Evolutionary conservation across 345 rosid genomes (phyloP), one percentile per base, ranked within the genome.

Genomic region (Hibiscus tridactylites): DNA sequence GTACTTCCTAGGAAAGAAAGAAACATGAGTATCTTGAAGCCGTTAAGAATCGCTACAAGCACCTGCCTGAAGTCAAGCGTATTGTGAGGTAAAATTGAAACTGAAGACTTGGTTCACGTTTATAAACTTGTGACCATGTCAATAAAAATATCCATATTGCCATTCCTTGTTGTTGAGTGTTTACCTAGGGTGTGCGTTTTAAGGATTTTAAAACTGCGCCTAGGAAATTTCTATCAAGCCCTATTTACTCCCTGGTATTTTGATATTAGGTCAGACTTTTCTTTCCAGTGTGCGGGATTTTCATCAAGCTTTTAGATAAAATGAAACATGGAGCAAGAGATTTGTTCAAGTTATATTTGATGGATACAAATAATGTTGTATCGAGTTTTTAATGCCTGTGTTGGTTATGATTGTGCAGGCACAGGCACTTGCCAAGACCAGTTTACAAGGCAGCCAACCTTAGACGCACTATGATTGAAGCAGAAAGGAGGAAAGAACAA

Each of bases 371-470:
- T 66, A 19, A 47, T 47, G 0, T 67, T 7, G 21, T 66, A 1
- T 47, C 3, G 6, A 13, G 19, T 26, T 47, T 19, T 28, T 50
- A 67, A 67, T 49, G 42, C 24, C 19, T n/a, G 11, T 29, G 24
- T 57, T n/a, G 29, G 10, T 66, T 46, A 62, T 76, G 70, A 63
- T 79, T 71, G 54, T 79, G 75, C 92, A 94, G 98, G 84, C 92
- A 96, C 76, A 88, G 94, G 79, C 98, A 91, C 80, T 81, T 92
- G 80, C 97, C 98, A 0, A 96, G 84, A 79, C 85, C 98, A 70
- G 84, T 96, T 82, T 87, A 79, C 84, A 91, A 86, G 84, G 95
- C 97, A 6, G 77, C 71, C 52, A 66, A 29, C 9, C 73, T 83
- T 12, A 78, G 82, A 10, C 84, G 90, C 60, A 78, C 85, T 0